A percentile compares a stretch with the other conserved stretches of the same genome.
Conservation (phyloP, 305 asterid genomes). For the Fraxinus baroniana region DNA sequence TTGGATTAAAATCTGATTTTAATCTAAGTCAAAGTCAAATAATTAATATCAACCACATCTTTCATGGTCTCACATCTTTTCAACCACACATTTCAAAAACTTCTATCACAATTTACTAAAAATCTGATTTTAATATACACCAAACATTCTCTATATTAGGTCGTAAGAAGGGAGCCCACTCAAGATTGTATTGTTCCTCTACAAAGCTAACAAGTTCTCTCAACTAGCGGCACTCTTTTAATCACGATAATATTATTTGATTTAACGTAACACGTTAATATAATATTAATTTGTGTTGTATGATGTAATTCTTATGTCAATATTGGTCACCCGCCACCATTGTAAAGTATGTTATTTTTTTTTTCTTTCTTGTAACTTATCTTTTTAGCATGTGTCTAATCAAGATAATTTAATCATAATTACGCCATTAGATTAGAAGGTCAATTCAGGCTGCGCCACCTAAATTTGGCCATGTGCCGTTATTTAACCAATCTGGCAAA, state of each 20-base stretch:
- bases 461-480: too few species aligned
- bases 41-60: too few species aligned
- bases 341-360: neutral
- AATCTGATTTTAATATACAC: too few species aligned
- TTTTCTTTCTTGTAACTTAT: neutral
- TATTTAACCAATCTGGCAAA: too few species aligned
- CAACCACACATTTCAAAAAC: too few species aligned
- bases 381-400: neutral
- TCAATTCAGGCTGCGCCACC: too few species aligned
- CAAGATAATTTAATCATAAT: neutral
- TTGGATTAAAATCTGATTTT: too few species aligned
- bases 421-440: too few species aligned
- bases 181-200: neutral
- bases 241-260: neutral
- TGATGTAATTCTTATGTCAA: neutral
- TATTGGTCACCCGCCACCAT: neutral
- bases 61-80: too few species aligned
- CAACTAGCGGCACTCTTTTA: neutral
- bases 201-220: neutral
- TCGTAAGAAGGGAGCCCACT: neutral
- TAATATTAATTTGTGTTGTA: neutral
- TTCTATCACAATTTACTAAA: too few species aligned
- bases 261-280: neutral
- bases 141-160: too few species aligned
- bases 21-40: too few species aligned